Evolutionary conservation across 228 moss, liverwort and hornwort species (phyloP).

Genomic region (Sphagnum magellanicum): DNA sequence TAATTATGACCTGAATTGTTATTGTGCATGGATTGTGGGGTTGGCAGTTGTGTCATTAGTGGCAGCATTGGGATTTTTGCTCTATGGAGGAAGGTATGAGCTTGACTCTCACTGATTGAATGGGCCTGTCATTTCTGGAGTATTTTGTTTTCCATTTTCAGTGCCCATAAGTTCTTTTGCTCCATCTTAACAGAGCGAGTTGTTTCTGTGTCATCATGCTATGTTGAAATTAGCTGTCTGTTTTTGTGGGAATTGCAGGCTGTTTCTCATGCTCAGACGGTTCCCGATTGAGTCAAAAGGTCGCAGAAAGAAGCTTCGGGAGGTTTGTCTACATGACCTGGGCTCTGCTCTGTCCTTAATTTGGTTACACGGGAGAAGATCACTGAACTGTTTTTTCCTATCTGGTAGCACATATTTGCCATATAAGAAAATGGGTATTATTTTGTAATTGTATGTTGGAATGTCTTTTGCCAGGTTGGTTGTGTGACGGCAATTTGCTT

Average conservation of each 20-base stretch:
- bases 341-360: neutral
- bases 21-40: neutral
- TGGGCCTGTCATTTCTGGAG: too few species aligned
- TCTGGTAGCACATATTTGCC: neutral
- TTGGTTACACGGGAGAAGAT: neutral
- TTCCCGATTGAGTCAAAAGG: constrained; percentile 99
- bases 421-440: neutral
- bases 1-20: too few species aligned
- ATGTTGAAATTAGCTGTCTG: too few species aligned
- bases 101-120: too few species aligned
- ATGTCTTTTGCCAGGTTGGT: constrained; percentile 42
- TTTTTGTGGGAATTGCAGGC: constrained; percentile 19
- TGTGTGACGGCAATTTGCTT: constrained; percentile 96
- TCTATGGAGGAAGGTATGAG: constrained; percentile 83
- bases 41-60: constrained; percentile 82
- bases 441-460: neutral
- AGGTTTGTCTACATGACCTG: constrained; percentile 23
- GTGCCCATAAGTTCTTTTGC: too few species aligned
- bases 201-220: too few species aligned
- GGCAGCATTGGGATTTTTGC: constrained; percentile 86
- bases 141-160: too few species aligned
- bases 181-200: too few species aligned
- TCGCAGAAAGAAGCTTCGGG: constrained; percentile 84
- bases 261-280: constrained; percentile 91
- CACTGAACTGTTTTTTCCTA: neutral